Evolutionary conservation across 2,329 filamentous ascomycete species (phyloP).

Genomic region (Coccinonectria pachysandricola): DNA sequence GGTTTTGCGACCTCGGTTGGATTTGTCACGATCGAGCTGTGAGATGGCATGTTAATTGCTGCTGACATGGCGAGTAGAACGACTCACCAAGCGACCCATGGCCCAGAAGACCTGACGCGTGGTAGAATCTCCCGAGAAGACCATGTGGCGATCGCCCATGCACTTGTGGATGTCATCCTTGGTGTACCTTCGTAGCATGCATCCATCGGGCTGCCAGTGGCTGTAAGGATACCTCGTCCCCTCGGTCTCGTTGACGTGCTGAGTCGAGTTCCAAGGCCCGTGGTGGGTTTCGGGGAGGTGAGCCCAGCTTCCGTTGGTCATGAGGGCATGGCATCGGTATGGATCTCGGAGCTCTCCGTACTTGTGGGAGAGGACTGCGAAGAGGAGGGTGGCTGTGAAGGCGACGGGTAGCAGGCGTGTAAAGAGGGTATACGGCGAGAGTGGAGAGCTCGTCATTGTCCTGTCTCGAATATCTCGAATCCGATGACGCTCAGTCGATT

Average conservation of each 20-base stretch:
- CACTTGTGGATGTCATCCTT: slow-evolving; percentile 42
- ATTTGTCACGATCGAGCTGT: slow-evolving; percentile 15
- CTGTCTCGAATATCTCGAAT: too few relatives aligned
- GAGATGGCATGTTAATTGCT: not conserved
- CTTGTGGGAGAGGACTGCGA: slow-evolving; percentile 7
- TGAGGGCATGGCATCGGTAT: slow-evolving; percentile 41
- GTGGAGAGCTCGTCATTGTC: too few relatives aligned
- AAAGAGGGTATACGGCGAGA: too few relatives aligned
- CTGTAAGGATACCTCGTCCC: slow-evolving; percentile 24
- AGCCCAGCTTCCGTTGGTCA: slow-evolving; percentile 42
- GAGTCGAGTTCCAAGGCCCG: too few relatives aligned
- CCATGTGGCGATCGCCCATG: slow-evolving; percentile 38
- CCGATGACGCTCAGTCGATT: too few relatives aligned
- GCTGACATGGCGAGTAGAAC: not conserved
- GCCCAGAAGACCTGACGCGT: slow-evolving; percentile 52
- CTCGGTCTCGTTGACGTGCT: too few relatives aligned
- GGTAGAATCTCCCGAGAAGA: slow-evolving; percentile 52
- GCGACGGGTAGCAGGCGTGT: slow-evolving; percentile 9
- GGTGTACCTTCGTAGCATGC: slow-evolving; percentile 47
- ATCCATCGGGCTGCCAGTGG: slow-evolving; percentile 50
- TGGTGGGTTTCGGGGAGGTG: slow-evolving; percentile 20
- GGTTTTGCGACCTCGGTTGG: slow-evolving; percentile 4
- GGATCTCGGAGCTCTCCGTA: slow-evolving; percentile 28
- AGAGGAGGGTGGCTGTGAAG: slow-evolving; percentile 11
- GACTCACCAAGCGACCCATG: slow-evolving; percentile 19